Evolutionary conservation across 495 filamentous ascomycete species (phyloP), one percentile per base, ranked within the genome.

Genomic region (Lichina pygmaea): DNA sequence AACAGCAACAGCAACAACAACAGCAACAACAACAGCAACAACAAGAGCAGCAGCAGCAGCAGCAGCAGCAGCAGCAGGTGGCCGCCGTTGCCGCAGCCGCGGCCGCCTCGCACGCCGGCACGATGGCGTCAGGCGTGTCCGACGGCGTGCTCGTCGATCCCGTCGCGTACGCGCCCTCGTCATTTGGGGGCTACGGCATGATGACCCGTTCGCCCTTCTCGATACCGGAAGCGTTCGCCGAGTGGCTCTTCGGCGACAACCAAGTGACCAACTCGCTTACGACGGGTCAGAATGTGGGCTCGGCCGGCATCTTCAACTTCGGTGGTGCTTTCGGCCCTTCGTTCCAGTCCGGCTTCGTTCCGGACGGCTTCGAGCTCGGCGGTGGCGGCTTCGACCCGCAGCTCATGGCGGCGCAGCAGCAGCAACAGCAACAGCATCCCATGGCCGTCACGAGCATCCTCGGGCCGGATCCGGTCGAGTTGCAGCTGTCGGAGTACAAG

Each of bases 361-460:
- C 57, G 7, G 62, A 11, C 68, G 11, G 66, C 66, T 24, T 47
- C 60, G 8, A 60, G 53, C 58, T 61, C 24, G 24, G 24, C 24
- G 24, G 24, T 59, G 31, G 57, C 58, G 41, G 63, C 59, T 48
- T 61, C 62, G 34, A 49, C 57, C 46, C 63, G 62, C n/a, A 60
- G 66, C 37, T 54, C 49, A 39, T 47, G 36, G 24, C 49, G 50
- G 41, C 49, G 55, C 24, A 24, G 1, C 24, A 24, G 1, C 24
- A 24, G 24, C 24, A 24, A 24, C 24, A 24, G 24, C 48, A 55
- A 42, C 71, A 81, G 36, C 79, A 81, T 55, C 83, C 84, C 11
- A 94, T 93, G 86, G 79, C 85, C 17, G 80, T 93, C 39, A 89
- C 78, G 42, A 92, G 76, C 51, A 71, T 93, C 16, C 62, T 94